Percentiles rank a stretch among this genome's conserved stretches.
Conservation (phyloP, 208 protist genomes). For the Lotmaria passim region DNA sequence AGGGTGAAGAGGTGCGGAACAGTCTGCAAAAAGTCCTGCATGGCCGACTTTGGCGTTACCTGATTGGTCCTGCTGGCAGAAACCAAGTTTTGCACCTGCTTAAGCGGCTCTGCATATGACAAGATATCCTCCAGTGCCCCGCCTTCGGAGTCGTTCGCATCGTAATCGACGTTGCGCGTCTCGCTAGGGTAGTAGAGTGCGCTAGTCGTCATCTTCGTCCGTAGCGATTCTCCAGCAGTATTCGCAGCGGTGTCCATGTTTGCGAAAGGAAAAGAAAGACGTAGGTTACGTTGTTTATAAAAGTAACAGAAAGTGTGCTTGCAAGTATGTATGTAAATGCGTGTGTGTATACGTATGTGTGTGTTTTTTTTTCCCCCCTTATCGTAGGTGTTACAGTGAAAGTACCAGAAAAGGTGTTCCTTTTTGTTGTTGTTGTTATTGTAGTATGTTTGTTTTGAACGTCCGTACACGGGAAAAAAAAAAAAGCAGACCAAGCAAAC, state of each 20-base stretch:
- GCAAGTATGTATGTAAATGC: too few species aligned
- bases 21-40: conserved; percentile 76
- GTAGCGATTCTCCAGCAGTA: neutral
- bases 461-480: too few species aligned
- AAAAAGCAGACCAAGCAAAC: too few species aligned
- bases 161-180: conserved; percentile 18
- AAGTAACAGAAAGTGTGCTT: conserved; percentile 84
- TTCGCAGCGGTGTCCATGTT: conserved; percentile 3
- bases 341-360: too few species aligned
- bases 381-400: too few species aligned
- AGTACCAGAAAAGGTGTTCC: too few species aligned
- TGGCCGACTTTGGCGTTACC: conserved; percentile 30
- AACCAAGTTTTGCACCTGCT: conserved; percentile 26
- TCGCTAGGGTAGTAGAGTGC: neutral
- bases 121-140: conserved; percentile 28
- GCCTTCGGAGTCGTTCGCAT: conserved; percentile 19
- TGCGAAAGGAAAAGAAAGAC: conserved; percentile 30
- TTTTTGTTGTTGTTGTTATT: too few species aligned
- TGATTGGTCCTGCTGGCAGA: neutral
- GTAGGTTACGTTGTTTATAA: conserved; percentile 83
- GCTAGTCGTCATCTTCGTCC: neutral
- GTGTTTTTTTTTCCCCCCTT: too few species aligned
- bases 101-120: conserved; percentile 35
- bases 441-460: too few species aligned
- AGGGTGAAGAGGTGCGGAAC: conserved; percentile 82